Evolutionary conservation across 805 yeast genomes (phyloP).

Genomic region (Spathaspora arborariae): DNA sequence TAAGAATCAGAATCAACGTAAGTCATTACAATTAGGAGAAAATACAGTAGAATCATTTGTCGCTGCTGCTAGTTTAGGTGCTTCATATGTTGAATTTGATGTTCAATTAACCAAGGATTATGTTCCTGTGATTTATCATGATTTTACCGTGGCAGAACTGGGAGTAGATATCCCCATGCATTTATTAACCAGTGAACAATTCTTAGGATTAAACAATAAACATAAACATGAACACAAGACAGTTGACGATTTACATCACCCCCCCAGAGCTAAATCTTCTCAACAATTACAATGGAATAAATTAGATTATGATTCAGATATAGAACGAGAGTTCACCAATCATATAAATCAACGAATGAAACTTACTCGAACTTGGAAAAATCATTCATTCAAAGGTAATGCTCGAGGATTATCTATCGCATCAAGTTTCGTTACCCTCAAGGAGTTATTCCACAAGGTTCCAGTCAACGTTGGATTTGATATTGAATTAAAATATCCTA

Average conservation of each 20-base stretch:
- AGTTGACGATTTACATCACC: conserved; percentile 14
- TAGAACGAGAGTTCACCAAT: conserved; percentile 36
- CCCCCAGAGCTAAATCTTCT: conserved; percentile 31
- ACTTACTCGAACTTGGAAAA: conserved; percentile 84
- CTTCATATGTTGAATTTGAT: conserved; percentile 94
- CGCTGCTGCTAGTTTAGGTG: conserved; percentile 95
- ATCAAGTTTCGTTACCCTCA: conserved; percentile 84
- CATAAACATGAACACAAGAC: background rate
- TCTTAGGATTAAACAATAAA: conserved; percentile 50
- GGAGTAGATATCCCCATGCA: conserved; percentile 98
- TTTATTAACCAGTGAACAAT: conserved; percentile 83
- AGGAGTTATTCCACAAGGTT: conserved; percentile 74
- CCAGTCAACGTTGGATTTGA: conserved; percentile 89
- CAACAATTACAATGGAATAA: conserved; percentile 28
- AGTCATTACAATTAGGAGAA: conserved; percentile 88
- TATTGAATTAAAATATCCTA: conserved; percentile 91
- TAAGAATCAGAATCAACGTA: conserved; percentile 67
- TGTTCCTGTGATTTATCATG: conserved; percentile 93
- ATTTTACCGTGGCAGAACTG: conserved; percentile 88
- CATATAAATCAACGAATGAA: conserved; percentile 63
- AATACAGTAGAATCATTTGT: conserved; percentile 92
- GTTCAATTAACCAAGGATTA: conserved; percentile 90
- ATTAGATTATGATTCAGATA: conserved; percentile 22
- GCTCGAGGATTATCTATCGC: conserved; percentile 86
- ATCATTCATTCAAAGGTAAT: conserved; percentile 88